Conservation (phyloP, 257 asterid genomes). For the Osmanthus fragrans region DNA sequence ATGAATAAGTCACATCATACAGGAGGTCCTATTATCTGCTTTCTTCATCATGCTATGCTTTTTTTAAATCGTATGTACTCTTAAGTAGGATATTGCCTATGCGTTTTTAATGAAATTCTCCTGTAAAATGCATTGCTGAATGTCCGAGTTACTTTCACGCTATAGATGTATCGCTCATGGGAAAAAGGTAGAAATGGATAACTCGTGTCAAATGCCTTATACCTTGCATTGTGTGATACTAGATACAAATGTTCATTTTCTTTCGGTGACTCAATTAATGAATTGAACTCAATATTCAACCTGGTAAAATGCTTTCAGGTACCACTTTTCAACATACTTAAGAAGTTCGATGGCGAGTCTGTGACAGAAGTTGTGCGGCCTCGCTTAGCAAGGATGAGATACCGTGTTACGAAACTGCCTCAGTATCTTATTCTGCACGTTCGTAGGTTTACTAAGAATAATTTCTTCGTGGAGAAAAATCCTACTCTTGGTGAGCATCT, state of each 20-base stretch:
- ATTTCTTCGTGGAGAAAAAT: slow-evolving; percentile 92
- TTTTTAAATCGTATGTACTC: not conserved
- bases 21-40: not conserved
- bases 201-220: not conserved
- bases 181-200: not conserved
- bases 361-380: slow-evolving; percentile 94
- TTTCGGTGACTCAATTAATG: not conserved
- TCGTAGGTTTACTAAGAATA: slow-evolving; percentile 92
- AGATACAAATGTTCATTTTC: slow-evolving; percentile 6
- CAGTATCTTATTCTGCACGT: slow-evolving; percentile 77
- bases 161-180: not conserved
- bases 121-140: not conserved
- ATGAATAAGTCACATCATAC: not conserved
- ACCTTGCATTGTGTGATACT: slow-evolving; percentile 15
- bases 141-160: not conserved
- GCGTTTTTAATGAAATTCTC: not conserved
- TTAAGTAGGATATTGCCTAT: not conserved
- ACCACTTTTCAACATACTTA: slow-evolving; percentile 92
- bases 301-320: slow-evolving; percentile 49
- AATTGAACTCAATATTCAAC: slow-evolving; percentile 10
- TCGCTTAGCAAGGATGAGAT: slow-evolving; percentile 87
- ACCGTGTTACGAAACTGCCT: slow-evolving; percentile 85
- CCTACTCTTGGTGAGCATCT: slow-evolving; percentile 87
- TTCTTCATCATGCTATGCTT: not conserved
- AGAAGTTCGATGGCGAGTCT: slow-evolving; percentile 92